Evolutionary conservation across 257 asterid species (phyloP).

Genomic region (Solanum dulcamara): DNA sequence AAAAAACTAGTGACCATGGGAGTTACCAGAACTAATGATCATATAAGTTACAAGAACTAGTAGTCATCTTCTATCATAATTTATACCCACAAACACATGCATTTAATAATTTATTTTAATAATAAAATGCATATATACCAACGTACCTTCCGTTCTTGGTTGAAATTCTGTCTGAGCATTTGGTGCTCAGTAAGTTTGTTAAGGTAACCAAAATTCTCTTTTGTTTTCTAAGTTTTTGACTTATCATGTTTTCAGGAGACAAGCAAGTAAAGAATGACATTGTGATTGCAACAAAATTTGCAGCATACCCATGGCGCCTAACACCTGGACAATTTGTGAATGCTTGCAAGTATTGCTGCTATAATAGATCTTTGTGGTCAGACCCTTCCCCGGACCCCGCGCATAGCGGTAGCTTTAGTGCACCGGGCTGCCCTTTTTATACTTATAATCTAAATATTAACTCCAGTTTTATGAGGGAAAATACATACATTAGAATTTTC

Average conservation of each 20-base stretch:
- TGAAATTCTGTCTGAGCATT: not conserved
- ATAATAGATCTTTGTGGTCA: too few species aligned
- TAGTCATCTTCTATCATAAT: too few species aligned
- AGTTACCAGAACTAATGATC: too few species aligned
- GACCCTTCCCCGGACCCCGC: too few species aligned
- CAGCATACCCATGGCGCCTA: slow-evolving; percentile 97
- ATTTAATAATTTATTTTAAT: too few species aligned
- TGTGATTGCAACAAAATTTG: slow-evolving; percentile 83
- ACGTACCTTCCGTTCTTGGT: not conserved
- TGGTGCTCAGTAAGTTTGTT: not conserved
- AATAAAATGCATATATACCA: too few species aligned
- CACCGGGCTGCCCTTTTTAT: too few species aligned
- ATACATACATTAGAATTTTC: not conserved
- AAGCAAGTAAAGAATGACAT: slow-evolving; percentile 36
- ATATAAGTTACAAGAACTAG: too few species aligned
- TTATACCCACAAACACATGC: too few species aligned
- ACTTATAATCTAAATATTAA: not conserved
- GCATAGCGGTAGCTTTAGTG: too few species aligned
- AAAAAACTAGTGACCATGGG: too few species aligned
- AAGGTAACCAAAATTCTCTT: not conserved
- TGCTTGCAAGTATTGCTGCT: slow-evolving; percentile 77
- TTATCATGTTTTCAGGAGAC: slow-evolving; percentile 31
- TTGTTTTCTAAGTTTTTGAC: not conserved
- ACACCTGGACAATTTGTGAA: slow-evolving; percentile 78
- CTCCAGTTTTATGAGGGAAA: not conserved